These are phyloP conservation scores for Chlorociboria aeruginascens DNA, from an alignment of 495 filamentous ascomycete species.

Conservation along the genomic window DNA sequence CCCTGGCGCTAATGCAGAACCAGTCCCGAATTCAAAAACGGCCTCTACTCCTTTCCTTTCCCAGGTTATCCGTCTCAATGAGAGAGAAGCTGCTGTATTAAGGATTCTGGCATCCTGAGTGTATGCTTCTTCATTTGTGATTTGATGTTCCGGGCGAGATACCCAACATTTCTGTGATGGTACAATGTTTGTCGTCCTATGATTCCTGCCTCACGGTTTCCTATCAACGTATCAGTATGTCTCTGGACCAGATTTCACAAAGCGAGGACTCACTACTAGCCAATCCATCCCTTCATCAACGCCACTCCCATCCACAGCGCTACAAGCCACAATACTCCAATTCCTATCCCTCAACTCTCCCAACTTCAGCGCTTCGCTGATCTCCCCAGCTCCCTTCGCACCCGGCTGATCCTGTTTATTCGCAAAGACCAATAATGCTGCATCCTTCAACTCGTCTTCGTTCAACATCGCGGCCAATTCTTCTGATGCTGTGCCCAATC, in stretches of 20 bases:
- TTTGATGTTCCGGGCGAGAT: background rate
- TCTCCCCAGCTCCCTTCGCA: constrained; percentile 91
- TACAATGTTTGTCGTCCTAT: constrained; percentile 14
- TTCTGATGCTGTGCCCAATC: constrained; percentile 80
- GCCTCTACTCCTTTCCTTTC: too few relatives aligned
- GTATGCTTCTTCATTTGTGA: too few relatives aligned
- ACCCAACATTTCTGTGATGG: constrained; percentile 6
- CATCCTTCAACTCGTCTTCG: constrained; percentile 91
- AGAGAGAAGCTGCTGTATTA: too few relatives aligned
- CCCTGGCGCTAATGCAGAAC: too few relatives aligned
- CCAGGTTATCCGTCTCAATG: too few relatives aligned
- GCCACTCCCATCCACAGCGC: constrained; percentile 88
- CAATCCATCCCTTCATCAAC: constrained; percentile 98
- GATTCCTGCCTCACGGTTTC: constrained; percentile 20
- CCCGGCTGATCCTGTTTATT: constrained; percentile 99
- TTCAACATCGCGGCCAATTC: constrained; percentile 91
- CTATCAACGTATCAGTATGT: constrained; percentile 1
- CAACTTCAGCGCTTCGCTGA: constrained; percentile 80
- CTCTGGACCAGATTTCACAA: background rate
- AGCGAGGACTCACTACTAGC: constrained; percentile 65
- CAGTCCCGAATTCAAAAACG: too few relatives aligned
- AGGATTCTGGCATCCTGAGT: too few relatives aligned
- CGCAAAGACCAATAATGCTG: constrained; percentile 86
- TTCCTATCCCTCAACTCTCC: constrained; percentile 90
- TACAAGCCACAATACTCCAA: constrained; percentile 98